Base-by-base conservation (phyloP, 1,284 basidiomycete species). In the Leccinum subatratum region DNA sequence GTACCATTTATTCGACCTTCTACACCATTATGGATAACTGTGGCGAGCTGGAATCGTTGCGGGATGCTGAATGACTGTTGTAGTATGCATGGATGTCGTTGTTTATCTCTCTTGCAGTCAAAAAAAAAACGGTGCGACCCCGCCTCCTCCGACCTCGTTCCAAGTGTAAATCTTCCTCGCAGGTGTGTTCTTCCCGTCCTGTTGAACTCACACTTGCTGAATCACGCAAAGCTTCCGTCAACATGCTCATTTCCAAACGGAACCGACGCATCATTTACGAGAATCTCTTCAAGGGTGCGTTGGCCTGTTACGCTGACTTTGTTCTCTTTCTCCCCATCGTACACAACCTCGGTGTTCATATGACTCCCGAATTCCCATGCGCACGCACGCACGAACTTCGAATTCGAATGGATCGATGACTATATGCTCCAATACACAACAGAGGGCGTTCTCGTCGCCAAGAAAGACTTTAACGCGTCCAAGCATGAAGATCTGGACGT, bases 401-500 rank as follows among this genome's bases (percentile, higher is more conserved):
- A 56, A 56, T 14, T 56, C 28, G 25, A 58, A 58, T 18, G 25
- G 25, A 5, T 11, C 28, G 6, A 58, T 6, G 28, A 56, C 18
- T 45, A 3, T 18, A 45, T 42, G 22, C 16, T 34, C 5, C 1
- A 2, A 56, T 61, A 61, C 45, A 32, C 59, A 42, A 20, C 45
- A 48, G n/a, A 48, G 45, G 45, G 45, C 45, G 45, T 48, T 48
- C 45, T 48, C 16, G 3, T 48, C n/a, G n/a, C 45, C 45, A 48
- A 48, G 86, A 99, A 99, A 86, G 95, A 99, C 83, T 98, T 87
- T 85, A 96, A 98, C 79, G 92, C 94, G 68, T 92, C 94, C 67
- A 94, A 96, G 82, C 96, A 99, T 80, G 94, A 96, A 77, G 95
- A 98, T 78, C 89, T 99, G 72, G 93, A 96, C 72, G 90, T 98